Percentiles rank a stretch among this genome's conserved stretches.
phyloP scores from a whole-genome alignment of 1,284 basidiomycete species.

The Cryptococcus deneoformans region DNA sequence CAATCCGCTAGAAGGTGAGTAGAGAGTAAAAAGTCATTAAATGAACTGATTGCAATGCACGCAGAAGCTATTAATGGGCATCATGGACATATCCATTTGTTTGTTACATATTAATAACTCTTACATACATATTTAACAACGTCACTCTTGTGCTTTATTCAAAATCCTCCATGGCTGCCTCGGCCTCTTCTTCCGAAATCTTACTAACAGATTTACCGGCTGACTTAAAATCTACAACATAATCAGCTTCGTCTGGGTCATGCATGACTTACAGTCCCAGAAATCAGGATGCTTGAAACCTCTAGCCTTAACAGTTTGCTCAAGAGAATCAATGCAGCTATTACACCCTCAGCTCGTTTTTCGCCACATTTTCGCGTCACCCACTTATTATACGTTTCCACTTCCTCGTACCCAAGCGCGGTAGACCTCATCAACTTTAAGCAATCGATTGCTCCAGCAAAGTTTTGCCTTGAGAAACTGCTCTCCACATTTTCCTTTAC shows the following conservation, averaged over 20 bases:
- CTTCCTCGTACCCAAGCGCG: constrained; percentile 54
- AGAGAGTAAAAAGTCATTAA: too few species aligned
- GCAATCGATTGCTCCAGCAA: constrained; percentile 68
- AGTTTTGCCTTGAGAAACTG: constrained; percentile 66
- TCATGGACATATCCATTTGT: too few species aligned
- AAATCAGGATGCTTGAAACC: constrained; percentile 47
- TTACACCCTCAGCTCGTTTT: neutral
- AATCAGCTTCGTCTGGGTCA: too few species aligned
- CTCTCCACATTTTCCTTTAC: constrained; percentile 65
- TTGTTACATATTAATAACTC: too few species aligned
- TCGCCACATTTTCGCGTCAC: neutral
- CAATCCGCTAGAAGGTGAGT: too few species aligned
- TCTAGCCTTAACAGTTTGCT: constrained; percentile 29
- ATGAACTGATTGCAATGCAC: too few species aligned
- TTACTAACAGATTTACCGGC: constrained; percentile 27
- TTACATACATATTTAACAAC: neutral
- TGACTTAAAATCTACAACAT: constrained; percentile 33
- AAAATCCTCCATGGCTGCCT: constrained; percentile 35
- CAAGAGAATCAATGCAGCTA: constrained; percentile 36
- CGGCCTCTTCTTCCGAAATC: constrained; percentile 42
- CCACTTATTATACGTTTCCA: constrained; percentile 47
- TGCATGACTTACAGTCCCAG: constrained; percentile 36
- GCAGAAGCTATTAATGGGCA: too few species aligned
- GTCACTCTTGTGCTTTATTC: neutral
- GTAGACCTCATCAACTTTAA: constrained; percentile 64